Evolutionary conservation across 164 flowering plant species (phyloP), one percentile per base, ranked within the genome.

Genomic region (Chimonanthus salicifolius): DNA sequence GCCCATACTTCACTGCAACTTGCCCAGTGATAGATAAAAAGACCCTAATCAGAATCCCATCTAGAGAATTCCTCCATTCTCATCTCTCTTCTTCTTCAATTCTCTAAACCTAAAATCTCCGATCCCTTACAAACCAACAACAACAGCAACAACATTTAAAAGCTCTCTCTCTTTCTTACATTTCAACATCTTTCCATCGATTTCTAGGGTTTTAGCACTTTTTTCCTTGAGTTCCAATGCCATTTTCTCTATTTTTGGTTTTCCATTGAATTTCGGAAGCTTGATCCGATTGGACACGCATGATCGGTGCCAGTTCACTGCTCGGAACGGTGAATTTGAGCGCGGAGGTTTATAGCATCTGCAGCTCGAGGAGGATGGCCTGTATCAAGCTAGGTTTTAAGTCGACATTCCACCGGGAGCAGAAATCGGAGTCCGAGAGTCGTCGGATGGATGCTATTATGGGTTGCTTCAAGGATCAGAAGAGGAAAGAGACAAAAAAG

Each of bases 401-500:
- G 11, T 60, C 76, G 20, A 71, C 71, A 63, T 7, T 50, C 7
- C 20, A 47, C 7, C 43, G 45, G 11, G 62, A 67, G 13, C 11
- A 7, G 49, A 21, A 21, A 47, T 49, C 67, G n/a, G 69, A 64
- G 71, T 67, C 46, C 54, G 76, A 58, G 50, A 49, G 78, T 76
- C 69, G 54, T 33, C 45, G 66, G 78, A 82, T 83, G 84, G 81
- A 75, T 7, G 72, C 74, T 64, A 20, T 66, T 58, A 58, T 81
- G 73, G 72, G 82, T 15, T 86, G 88, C 80, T 88, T 88, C 68
- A 77, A 58, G 77, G 82, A 62, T 47, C 64, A 18, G n/a, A 50
- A 7, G 58, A 78, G 73, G 69, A 69, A 75, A 63, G 86, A 84
- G 75, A 18, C 13, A 10, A 78, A 74, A 68, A 49, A 72, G 71